Base-by-base conservation (phyloP, 2,329 filamentous ascomycete species). In the Ophiostoma sp. region DNA sequence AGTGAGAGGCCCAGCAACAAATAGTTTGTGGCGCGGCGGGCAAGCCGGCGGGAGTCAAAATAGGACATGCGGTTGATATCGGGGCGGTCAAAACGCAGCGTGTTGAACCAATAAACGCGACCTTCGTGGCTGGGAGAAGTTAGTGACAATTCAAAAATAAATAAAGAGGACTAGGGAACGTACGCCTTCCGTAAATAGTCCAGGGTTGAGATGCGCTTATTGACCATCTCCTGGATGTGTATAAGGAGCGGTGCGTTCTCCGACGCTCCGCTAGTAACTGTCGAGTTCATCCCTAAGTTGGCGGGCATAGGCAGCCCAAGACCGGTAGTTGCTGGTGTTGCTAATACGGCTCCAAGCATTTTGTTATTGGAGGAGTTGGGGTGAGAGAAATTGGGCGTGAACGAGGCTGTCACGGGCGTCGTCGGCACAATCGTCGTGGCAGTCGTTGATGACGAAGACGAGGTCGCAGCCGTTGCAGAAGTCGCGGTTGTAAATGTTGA, bases 41-140 rank as follows among this genome's bases (percentile, higher is more conserved):
- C 91, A 68, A 98, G 89, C 80, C 95, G 96, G 76, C 92, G 90
- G 3, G 90, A 85, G 74, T 97, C 93, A 80, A 97, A 95, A 80
- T 94, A 97, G 63, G 95, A 91, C 85, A 98, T 91, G 79, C 91
- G 91, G 70, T 88, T 85, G 45, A 98, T 87, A 81, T 97, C 94
- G 39, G 89, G 82, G 78, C 93, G 92, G 76, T 94, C 93, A 82
- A 97, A 97, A 79, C 97, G 92, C 75, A 97, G 89, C 0, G 96
- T 98, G 83, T 98, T 98, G 86, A 98, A 98, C 95, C 96, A 98
- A 85, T 97, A 98, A 57, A 97, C 91, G 74, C 94, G 91, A 75
- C 95, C 95, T 83, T 98, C 94, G 80, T 99, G 95, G 36, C 94
- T 97, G 80, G 70, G 71, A 36, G 22, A 9, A 48, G 17, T 68